Conservation (phyloP, 2,329 filamentous ascomycete genomes). For the Hypoxylon sp. region DNA sequence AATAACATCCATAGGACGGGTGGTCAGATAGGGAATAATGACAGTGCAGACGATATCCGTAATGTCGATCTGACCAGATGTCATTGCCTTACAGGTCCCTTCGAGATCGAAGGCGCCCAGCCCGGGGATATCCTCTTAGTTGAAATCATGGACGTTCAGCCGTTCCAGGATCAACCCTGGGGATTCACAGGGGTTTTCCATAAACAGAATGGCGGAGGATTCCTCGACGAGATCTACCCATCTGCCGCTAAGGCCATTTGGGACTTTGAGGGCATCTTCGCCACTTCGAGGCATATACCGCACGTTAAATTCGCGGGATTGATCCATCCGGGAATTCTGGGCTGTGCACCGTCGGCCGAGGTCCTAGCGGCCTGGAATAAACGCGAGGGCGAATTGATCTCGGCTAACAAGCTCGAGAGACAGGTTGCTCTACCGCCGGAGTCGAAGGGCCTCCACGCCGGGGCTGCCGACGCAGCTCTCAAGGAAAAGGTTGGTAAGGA, state of each 20-base stretch:
- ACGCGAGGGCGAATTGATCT: conserved; percentile 84
- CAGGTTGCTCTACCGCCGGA: conserved; percentile 84
- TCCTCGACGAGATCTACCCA: conserved; percentile 88
- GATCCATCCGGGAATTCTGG: conserved; percentile 92
- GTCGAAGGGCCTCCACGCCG: conserved; percentile 79
- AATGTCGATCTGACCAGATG: conserved; percentile 87
- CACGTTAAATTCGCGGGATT: conserved; percentile 89
- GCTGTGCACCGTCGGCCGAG: conserved; percentile 85
- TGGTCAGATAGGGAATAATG: conserved; percentile 89
- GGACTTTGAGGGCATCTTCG: conserved; percentile 68
- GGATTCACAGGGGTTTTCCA: conserved; percentile 89
- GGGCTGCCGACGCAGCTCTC: conserved; percentile 68
- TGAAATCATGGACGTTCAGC: conserved; percentile 94
- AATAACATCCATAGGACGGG: conserved; percentile 64
- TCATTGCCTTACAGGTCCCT: conserved; percentile 91
- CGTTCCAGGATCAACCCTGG: conserved; percentile 87
- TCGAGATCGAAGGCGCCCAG: conserved; percentile 85
- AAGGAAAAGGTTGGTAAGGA: conserved; percentile 79
- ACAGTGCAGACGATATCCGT: conserved; percentile 88
- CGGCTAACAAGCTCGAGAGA: conserved; percentile 73
- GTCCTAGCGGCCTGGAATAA: conserved; percentile 86
- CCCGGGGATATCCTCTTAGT: conserved; percentile 88
- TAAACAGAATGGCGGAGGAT: conserved; percentile 86
- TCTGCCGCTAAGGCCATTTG: conserved; percentile 75
- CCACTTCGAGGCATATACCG: conserved; percentile 84